Conservation (phyloP, 1,284 basidiomycete species). For the Fomitopsis palustris region DNA sequence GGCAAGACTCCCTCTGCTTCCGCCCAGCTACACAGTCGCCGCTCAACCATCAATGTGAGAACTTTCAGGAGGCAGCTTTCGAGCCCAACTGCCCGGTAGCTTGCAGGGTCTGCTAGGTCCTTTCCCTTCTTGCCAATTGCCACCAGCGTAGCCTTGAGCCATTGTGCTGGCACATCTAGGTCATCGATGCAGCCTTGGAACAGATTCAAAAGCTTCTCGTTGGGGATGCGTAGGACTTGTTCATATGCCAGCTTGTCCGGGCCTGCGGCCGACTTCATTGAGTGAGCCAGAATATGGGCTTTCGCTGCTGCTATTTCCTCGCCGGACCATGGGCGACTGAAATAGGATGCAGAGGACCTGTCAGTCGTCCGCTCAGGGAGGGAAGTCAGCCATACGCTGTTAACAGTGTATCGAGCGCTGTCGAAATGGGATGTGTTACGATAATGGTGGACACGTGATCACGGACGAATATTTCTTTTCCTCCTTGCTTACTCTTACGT, state of each 20-base stretch:
- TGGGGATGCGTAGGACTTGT: slow-evolving; percentile 11
- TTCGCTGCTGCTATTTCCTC: slow-evolving; percentile 18
- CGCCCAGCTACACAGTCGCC: slow-evolving; percentile 12
- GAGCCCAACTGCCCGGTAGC: slow-evolving; percentile 27
- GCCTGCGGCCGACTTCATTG: slow-evolving; percentile 6
- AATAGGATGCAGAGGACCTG: neutral
- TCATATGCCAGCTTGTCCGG: slow-evolving; percentile 9
- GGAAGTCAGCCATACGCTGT: neutral
- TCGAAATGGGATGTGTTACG: too few relatives aligned
- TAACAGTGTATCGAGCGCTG: neutral
- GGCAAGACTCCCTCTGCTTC: slow-evolving; percentile 14
- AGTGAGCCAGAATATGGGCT: slow-evolving; percentile 4
- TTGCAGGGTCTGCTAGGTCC: slow-evolving; percentile 14
- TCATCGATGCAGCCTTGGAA: slow-evolving; percentile 18
- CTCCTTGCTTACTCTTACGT: too few relatives aligned
- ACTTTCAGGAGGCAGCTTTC: slow-evolving; percentile 29
- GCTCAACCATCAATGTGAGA: slow-evolving; percentile 23
- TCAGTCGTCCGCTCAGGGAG: neutral
- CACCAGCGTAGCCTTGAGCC: slow-evolving; percentile 21
- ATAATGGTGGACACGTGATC: too few relatives aligned
- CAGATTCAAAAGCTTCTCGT: slow-evolving; percentile 10
- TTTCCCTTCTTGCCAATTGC: slow-evolving; percentile 23
- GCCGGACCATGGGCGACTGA: slow-evolving; percentile 2
- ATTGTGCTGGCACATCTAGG: slow-evolving; percentile 16
- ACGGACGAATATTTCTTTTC: too few relatives aligned